Base-by-base conservation (phyloP, 345 rosid genomes). In the Odontarrhena argentea region DNA sequence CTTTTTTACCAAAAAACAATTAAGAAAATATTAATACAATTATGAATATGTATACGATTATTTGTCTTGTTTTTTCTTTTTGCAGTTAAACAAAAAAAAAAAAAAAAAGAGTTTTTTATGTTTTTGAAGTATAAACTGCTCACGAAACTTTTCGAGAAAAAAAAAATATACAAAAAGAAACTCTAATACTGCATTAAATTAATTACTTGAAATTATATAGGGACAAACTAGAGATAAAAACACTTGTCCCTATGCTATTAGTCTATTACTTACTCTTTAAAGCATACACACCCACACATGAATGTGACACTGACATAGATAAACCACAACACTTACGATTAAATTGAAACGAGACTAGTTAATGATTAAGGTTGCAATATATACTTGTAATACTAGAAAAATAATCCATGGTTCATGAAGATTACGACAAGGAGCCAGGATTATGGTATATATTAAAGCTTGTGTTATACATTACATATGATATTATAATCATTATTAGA, bases 1-100 rank as follows among this genome's bases (percentile, higher is more conserved):
- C 98, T 91, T 51, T 68, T 58, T 40, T 26, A 24, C 34, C 6
- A 45, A 24, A 54, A 3, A 24, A 43, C 4, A 25, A 35, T 37
- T 51, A 11, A 57, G 2, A 40, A 44, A 34, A 24, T n/a, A 48
- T 1, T 10, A 55, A 3, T 7, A 15, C 8, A 45, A 15, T 28
- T 2, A 9, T 24, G 6, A 22, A 45, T 41, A 50, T 59, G 9
- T 24, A 53, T 7, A 14, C 9, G 59, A 41, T 55, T 43, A 7
- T 57, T 8, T 38, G 38, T 66, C 0, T 18, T 35, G 2, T 12
- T 25, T 54, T 15, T 10, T 22, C 14, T 18, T 18, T 18, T 18
- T 18, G 22, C 22, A 18, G 22, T 18, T 18, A 18, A 18, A 28
- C 32, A 3, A 28, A 28, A 28, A 28, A 28, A 28, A 28, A 28